Base-by-base conservation (phyloP, 768 basidiomycete genomes). In the Hygrophorus russula region DNA sequence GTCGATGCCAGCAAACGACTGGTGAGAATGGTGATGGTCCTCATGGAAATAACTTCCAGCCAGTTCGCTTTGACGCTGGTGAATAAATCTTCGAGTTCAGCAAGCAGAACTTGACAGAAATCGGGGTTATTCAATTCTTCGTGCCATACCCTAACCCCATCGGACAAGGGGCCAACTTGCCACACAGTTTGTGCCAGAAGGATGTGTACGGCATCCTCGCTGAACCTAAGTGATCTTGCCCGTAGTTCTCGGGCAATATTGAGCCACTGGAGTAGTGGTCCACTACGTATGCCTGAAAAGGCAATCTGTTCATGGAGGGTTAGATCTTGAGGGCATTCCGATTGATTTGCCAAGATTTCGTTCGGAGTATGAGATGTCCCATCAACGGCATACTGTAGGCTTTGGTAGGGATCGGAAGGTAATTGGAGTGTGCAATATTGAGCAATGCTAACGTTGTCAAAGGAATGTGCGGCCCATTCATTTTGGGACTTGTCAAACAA, bases 231-330 rank as follows among this genome's bases (percentile, higher is more conserved):
- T 0, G 51, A 49, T 15, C 61, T 57, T 5, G 59, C 58, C 5
- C 60, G 59, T n/a, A 77, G 48, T 47, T 71, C 71, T n/a, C 67
- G 62, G 10, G 62, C 45, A 31, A 77, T 65, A 45, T 76, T 76
- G 31, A 66, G 53, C 74, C 73, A 75, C 39, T 76, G 74, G 0
- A 77, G 48, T 2, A 45, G 53, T 0, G 58, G 45, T 0, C 74
- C 73, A 30, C 66, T 61, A 4, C 76, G 69, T 29, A 77, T 47
- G 39, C 60, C 56, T 9, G 63, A 66, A 40, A 73, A 77, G 0
- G 67, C 59, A 10, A 66, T 55, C 28, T 58, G 68, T 42, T 77
- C 73, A 20, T 77, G 71, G 1, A 71, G 46, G 6, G 48, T 61
- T 17, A 77, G 53, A 5, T 65, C 56, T 15, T 40, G 36, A 4